Percentiles rank a stretch among this genome's conserved stretches.
phyloP scores from a whole-genome alignment of 1,139 yeast species.

The Yarrowia galli region DNA sequence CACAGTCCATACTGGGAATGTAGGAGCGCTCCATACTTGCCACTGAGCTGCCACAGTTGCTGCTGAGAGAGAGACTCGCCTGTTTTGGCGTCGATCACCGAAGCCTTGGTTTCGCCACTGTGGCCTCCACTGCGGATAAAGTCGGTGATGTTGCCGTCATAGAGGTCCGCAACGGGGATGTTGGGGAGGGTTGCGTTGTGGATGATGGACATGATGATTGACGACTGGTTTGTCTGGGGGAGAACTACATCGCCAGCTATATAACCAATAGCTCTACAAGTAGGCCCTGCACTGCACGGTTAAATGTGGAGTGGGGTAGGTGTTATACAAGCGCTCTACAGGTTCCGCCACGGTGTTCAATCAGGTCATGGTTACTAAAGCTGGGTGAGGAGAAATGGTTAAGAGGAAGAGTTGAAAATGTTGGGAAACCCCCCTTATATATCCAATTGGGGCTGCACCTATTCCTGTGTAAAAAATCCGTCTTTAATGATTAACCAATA shows the following conservation, averaged over 20 bases:
- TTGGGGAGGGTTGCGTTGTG: conserved; percentile 16
- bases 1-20: conserved; percentile 44
- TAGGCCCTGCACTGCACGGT: conserved; percentile 33
- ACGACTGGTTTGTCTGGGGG: too few species aligned
- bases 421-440: too few species aligned
- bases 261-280: too few species aligned
- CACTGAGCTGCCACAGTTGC: conserved; percentile 43
- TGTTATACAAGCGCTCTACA: background rate
- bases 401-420: too few species aligned
- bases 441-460: too few species aligned
- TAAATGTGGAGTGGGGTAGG: conserved; percentile 25
- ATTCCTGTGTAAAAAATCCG: too few species aligned
- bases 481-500: too few species aligned
- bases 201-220: conserved; percentile 5
- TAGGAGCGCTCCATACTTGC: conserved; percentile 45
- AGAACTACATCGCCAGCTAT: too few species aligned
- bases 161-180: conserved; percentile 36
- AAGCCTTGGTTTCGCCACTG: conserved; percentile 40
- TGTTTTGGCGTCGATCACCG: conserved; percentile 47
- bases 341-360: too few species aligned
- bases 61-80: conserved; percentile 44
- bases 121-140: conserved; percentile 43
- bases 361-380: too few species aligned
- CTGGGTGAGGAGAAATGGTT: too few species aligned
- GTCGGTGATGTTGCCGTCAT: conserved; percentile 45